phyloP scores from a whole-genome alignment of 2,329 filamentous ascomycete species.

The Simplicillium sp. region DNA sequence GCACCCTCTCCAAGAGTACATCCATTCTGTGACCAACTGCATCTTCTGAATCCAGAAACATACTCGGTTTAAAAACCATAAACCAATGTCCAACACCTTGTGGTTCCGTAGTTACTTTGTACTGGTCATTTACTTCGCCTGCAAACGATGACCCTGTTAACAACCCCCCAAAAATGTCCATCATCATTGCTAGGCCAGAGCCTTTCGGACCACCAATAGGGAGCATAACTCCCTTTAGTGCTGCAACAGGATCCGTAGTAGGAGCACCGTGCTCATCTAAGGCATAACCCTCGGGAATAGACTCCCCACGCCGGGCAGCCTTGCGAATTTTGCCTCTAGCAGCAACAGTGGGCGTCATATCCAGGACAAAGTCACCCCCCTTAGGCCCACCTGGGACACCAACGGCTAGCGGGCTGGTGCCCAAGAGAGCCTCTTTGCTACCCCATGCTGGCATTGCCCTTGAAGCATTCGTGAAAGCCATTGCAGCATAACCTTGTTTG shows the following conservation, averaged over 20 bases:
- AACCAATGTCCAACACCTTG: slow-evolving; percentile 47
- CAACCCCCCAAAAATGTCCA: slow-evolving; percentile 70
- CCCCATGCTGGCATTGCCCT: slow-evolving; percentile 22
- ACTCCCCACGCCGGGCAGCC: slow-evolving; percentile 48
- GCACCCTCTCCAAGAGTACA: slow-evolving; percentile 8
- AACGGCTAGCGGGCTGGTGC: slow-evolving; percentile 30
- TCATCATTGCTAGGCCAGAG: slow-evolving; percentile 62
- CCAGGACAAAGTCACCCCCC: slow-evolving; percentile 39
- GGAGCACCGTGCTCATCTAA: slow-evolving; percentile 54
- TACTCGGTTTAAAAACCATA: slow-evolving; percentile 42
- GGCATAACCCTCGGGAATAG: slow-evolving; percentile 57
- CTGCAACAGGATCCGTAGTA: slow-evolving; percentile 55
- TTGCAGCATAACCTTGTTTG: slow-evolving; percentile 8
- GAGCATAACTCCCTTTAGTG: slow-evolving; percentile 62
- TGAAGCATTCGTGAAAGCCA: slow-evolving; percentile 24
- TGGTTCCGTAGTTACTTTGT: slow-evolving; percentile 37
- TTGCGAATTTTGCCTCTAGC: slow-evolving; percentile 57
- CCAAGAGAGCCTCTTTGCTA: slow-evolving; percentile 18
- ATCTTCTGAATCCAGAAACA: slow-evolving; percentile 36
- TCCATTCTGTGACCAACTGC: slow-evolving; percentile 35
- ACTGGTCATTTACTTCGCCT: slow-evolving; percentile 47
- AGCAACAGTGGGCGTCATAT: slow-evolving; percentile 55
- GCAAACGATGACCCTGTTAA: slow-evolving; percentile 64
- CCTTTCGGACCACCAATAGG: slow-evolving; percentile 73
- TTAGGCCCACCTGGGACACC: slow-evolving; percentile 44